Percentiles rank a stretch among this genome's conserved stretches.
These are phyloP conservation scores for Apophysomyces elegans DNA, from an alignment of 371 early-diverging fungal species.

Conservation along the genomic window DNA sequence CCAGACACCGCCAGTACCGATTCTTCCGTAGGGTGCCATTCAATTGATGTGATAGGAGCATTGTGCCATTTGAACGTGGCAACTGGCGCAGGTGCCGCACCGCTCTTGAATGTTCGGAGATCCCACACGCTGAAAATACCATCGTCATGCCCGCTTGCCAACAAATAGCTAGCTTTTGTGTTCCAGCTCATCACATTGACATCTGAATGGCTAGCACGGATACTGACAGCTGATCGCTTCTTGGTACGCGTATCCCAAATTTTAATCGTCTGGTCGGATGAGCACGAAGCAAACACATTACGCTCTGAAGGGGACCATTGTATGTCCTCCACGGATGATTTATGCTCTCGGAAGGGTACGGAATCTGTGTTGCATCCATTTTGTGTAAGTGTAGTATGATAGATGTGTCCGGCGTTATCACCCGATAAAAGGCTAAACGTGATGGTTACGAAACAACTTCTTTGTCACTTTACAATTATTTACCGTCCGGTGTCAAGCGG, in stretches of 20 bases:
- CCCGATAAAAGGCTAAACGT: constrained; percentile 80
- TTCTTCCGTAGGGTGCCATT: constrained; percentile 95
- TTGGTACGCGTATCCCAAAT: constrained; percentile 93
- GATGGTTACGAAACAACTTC: background rate
- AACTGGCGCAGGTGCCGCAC: constrained; percentile 76
- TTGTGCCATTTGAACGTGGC: constrained; percentile 97
- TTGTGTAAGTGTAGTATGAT: constrained; percentile 70
- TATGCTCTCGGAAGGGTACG: constrained; percentile 82
- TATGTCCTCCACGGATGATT: constrained; percentile 90
- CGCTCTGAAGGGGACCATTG: constrained; percentile 95
- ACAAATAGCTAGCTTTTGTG: constrained; percentile 73
- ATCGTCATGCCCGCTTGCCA: constrained; percentile 94
- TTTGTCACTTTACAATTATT: background rate
- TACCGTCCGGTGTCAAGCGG: constrained; percentile 64
- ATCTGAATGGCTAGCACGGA: constrained; percentile 85
- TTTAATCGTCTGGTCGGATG: constrained; percentile 88
- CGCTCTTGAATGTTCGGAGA: constrained; percentile 75
- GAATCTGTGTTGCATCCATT: constrained; percentile 71
- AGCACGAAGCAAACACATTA: constrained; percentile 91
- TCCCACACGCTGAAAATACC: constrained; percentile 97
- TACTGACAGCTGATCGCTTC: constrained; percentile 75
- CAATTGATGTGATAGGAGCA: constrained; percentile 92
- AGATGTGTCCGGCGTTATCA: constrained; percentile 81
- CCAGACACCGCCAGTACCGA: constrained; percentile 93
- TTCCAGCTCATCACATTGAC: constrained; percentile 98